Evolutionary conservation across 768 basidiomycete genomes (phyloP), one percentile per base, ranked within the genome.

Genomic region (Lactarius sanguifluus): DNA sequence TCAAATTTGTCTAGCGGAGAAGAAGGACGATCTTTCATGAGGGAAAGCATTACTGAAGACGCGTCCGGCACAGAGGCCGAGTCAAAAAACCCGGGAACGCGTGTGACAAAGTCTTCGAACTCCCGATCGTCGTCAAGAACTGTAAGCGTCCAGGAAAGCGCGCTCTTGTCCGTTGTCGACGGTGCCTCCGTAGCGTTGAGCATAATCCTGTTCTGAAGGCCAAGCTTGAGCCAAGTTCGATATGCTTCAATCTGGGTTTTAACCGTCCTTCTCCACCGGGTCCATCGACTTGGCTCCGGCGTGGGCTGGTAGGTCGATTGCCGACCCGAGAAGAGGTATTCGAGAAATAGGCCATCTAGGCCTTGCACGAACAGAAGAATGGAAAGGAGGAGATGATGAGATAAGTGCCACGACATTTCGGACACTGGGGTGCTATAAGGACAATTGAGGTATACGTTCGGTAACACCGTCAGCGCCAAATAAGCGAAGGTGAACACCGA

Each of bases 71-170:
- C 36, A 2, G 36, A 4, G n/a, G 25, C 7, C 0, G 64, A 59
- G 1, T 64, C 57, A 5, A 64, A 64, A n/a, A 59, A 64, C 5
- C 63, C 57, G 9, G 64, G 64, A 3, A 64, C 52, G 12, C 64
- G 64, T 32, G 57, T 45, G 1, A 41, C 57, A 32, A 64, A 64
- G 20, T 64, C 47, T 59, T 64, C 57, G 32, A 64, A 38, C 25
- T 59, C 63, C 18, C 47, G 28, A 5, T 64, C 63, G 6, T 36
- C 57, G 3, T 59, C 63, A 25, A 64, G 64, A 12, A 23, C 20
- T 5, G 64, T 59, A 30, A 64, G 64, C 8, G 47, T 64, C 64
- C 64, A 64, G 57, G 47, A 13, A 18, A 64, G 57, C 13, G 64
- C 50, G 30, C 20, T 8, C 30, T 34, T 20, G 20, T 64, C 64